phyloP scores from a whole-genome alignment of 2,329 filamentous ascomycete species.

The Onygenales sp. region DNA sequence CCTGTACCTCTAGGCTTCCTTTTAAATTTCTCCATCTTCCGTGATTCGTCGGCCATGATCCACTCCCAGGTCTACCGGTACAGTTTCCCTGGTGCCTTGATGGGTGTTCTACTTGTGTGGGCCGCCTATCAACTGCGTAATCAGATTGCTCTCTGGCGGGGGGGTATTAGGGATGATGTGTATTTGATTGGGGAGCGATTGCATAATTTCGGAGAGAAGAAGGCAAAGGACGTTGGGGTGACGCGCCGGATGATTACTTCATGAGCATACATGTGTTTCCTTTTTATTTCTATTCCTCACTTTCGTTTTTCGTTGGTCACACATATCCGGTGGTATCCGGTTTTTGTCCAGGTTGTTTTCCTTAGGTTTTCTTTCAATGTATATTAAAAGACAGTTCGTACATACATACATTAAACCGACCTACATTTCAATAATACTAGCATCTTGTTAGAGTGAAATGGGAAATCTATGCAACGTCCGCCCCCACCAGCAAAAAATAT shows the following conservation, averaged over 20 bases:
- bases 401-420: not conserved
- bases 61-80: constrained; percentile 48
- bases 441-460: not conserved
- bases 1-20: constrained; percentile 54
- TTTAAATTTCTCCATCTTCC: constrained; percentile 36
- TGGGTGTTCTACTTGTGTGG: constrained; percentile 43
- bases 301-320: not conserved
- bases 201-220: constrained; percentile 77
- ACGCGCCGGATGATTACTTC: constrained; percentile 28
- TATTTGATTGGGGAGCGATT: constrained; percentile 90
- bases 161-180: constrained; percentile 81
- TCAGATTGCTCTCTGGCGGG: constrained; percentile 65
- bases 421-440: not conserved
- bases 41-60: constrained; percentile 19
- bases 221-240: constrained; percentile 29
- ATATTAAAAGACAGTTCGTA: not conserved
- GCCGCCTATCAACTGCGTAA: constrained; percentile 29
- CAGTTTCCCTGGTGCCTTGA: constrained; percentile 61
- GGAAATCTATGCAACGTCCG: not conserved
- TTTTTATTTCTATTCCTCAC: not conserved
- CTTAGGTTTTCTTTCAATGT: not conserved
- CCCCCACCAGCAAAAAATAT: constrained; percentile 26
- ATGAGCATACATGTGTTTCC: constrained; percentile 1
- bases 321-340: not conserved
- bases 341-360: not conserved